Conservation (phyloP, 1,139 yeast species). For the Pichia norvegensis region DNA sequence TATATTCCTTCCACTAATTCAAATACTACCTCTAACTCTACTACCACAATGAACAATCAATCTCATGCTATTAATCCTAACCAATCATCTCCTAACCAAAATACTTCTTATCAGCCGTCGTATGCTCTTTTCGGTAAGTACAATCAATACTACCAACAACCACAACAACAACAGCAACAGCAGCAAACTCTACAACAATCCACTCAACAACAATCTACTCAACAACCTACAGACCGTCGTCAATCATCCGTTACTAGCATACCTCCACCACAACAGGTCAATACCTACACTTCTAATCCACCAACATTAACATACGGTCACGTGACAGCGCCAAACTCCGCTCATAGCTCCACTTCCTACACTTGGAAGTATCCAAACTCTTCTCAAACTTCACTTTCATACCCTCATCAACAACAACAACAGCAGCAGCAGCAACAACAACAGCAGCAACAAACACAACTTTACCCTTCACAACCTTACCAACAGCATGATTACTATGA, state of each 20-base stretch:
- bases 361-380: not conserved
- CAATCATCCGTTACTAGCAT: not conserved
- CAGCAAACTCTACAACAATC: not conserved
- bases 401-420: not conserved
- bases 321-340: not conserved
- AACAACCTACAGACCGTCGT: not conserved
- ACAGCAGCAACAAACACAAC: not conserved
- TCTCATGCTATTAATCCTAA: not conserved
- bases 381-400: not conserved
- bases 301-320: not conserved
- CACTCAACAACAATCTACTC: no score
- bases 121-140: not conserved
- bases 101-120: not conserved
- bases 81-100: not conserved
- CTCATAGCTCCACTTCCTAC: not conserved
- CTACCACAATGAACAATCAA: no score
- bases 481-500: not conserved
- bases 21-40: no score
- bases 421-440: not conserved
- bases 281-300: not conserved
- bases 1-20: no score
- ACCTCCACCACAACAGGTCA: not conserved
- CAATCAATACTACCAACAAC: not conserved
- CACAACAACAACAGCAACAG: not conserved
- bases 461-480: no score